Evolutionary conservation across 2,329 filamentous ascomycete genomes (phyloP).

Genomic region (Curvularia lunata): DNA sequence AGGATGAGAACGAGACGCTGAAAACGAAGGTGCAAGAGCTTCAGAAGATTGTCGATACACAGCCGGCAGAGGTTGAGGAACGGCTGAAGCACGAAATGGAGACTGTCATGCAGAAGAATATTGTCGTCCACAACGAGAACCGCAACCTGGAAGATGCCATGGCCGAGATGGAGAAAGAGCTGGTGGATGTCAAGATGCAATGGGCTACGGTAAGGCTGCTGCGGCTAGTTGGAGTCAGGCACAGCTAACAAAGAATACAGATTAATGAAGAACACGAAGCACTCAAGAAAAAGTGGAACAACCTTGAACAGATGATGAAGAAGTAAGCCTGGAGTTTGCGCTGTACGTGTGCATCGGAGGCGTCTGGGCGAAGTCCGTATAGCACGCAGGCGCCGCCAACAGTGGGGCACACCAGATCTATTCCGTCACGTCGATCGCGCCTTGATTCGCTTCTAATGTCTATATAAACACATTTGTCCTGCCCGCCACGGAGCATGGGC

Average conservation of each 20-base stretch:
- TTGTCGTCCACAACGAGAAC: constrained; percentile 94
- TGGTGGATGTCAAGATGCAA: constrained; percentile 93
- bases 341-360: constrained; percentile 22
- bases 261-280: constrained; percentile 57
- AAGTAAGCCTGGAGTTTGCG: constrained; percentile 34
- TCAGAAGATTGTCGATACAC: constrained; percentile 83
- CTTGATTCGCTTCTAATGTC: constrained; percentile 40
- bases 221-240: not conserved
- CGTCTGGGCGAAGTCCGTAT: constrained; percentile 31
- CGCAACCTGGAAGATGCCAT: constrained; percentile 85
- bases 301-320: constrained; percentile 55
- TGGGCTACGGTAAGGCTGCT: constrained; percentile 81
- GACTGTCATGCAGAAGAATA: constrained; percentile 87
- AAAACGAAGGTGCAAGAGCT: constrained; percentile 85
- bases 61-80: constrained; percentile 86
- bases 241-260: constrained; percentile 40
- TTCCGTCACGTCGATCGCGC: constrained; percentile 33
- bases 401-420: constrained; percentile 20
- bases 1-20: constrained; percentile 87
- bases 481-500: not conserved
- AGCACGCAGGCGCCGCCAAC: constrained; percentile 31
- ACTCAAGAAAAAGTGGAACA: constrained; percentile 58
- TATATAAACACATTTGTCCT: constrained; percentile 33
- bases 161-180: constrained; percentile 86
- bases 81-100: constrained; percentile 86